Conservation (phyloP, 305 asterid species). For the Fraxinus latifolia region DNA sequence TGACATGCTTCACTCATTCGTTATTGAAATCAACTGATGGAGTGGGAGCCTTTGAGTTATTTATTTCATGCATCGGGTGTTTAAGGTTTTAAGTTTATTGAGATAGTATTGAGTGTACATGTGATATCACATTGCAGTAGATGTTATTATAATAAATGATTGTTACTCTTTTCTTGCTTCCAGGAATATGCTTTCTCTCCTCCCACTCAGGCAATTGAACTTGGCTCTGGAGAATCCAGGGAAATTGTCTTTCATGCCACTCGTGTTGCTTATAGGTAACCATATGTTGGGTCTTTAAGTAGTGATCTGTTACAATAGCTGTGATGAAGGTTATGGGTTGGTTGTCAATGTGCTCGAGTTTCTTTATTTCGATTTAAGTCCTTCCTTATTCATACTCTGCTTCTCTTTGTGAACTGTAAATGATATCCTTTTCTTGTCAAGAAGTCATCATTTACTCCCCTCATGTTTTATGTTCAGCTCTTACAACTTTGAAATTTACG, state of each 20-base stretch:
- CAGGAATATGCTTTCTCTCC: constrained; percentile 97
- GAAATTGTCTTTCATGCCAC: constrained; percentile 76
- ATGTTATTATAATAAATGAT: constrained; percentile 15
- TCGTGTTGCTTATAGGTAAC: constrained; percentile 88
- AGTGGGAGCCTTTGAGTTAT: constrained; percentile 3
- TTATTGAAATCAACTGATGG: constrained; percentile 14
- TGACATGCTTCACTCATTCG: constrained; percentile 16
- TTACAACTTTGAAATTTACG: background rate
- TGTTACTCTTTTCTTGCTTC: constrained; percentile 29
- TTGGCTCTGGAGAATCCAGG: constrained; percentile 87
- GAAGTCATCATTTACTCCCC: background rate
- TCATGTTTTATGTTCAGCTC: constrained; percentile 1
- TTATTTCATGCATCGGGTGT: constrained; percentile 11
- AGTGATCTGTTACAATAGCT: background rate
- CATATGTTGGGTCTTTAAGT: background rate
- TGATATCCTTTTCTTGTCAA: constrained; percentile 20
- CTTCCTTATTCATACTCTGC: constrained; percentile 7
- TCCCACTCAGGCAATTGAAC: constrained; percentile 81
- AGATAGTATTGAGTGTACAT: constrained; percentile 13
- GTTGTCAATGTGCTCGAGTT: background rate
- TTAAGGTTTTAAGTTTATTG: constrained; percentile 13
- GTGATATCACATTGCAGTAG: constrained; percentile 19
- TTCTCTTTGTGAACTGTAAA: constrained; percentile 17
- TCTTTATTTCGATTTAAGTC: background rate
- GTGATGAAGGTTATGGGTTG: constrained; percentile 4